Evolutionary conservation across 2,329 filamentous ascomycete species (phyloP), one percentile per base, ranked within the genome.

Genomic region (Cladophialophora carrionii): DNA sequence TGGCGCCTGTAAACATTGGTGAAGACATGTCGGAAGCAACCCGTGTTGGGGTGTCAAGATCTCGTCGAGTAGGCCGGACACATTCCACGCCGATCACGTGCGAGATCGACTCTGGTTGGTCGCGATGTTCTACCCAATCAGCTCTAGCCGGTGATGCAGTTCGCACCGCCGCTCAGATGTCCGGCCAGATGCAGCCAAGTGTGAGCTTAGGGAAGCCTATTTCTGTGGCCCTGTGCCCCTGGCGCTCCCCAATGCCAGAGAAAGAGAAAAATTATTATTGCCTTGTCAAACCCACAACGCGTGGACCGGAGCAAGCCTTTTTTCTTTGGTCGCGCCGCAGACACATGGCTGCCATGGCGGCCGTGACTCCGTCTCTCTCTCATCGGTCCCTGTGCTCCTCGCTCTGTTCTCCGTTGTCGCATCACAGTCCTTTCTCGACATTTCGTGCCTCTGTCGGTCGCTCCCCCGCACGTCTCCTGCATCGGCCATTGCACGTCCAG

Each of bases 381-480:
- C 51, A 24, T 29, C 26, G 53, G 34, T 62, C 55, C 20, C 53
- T 58, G 9, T 61, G 48, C 9, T 57, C 61, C 14, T 62, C 62
- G 57, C 56, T 59, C 37, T 67, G 26, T 43, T 59, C 62, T 64
- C 65, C 65, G 58, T 62, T 63, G 46, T 65, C 65, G 65, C 65
- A 49, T 54, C 65, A 55, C 56, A 60, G 48, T 49, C 63, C 54
- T 55, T 34, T 60, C 37, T 24, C 34, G 49, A 37, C 31, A 52
- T 57, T 61, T 17, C 22, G n/a, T 8, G 37, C 37, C n/a, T n/a
- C 60, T 37, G 54, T 57, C 52, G 63, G 62, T 22, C 29, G 37
- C 49, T 63, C 54, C 65, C 65, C 65, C 65, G 65, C 65, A 67
- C 65, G 43, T 54, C 48, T 57, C 57, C 61, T 63, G 61, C 61